Percentiles rank a stretch among this genome's conserved stretches.
Evolutionary conservation across 1,284 basidiomycete genomes (phyloP).

Genomic region (Cystobasidiaceae sp.): DNA sequence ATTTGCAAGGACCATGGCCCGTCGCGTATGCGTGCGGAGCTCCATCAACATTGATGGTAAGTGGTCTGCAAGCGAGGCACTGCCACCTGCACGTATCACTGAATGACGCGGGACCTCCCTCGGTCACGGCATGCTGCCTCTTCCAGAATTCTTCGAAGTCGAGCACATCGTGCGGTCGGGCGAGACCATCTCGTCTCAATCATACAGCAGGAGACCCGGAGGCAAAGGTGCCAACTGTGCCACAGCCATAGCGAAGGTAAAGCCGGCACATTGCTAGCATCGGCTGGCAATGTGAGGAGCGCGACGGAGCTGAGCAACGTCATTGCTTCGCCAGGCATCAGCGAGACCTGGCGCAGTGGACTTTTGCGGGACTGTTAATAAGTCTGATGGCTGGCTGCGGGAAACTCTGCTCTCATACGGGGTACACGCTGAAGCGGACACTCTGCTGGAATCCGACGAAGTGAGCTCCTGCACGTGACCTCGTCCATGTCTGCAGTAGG

Average conservation of each 20-base stretch:
- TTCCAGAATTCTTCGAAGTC: conserved; percentile 50
- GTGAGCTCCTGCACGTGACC: not conserved
- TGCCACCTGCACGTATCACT: not conserved
- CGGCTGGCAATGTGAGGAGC: not conserved
- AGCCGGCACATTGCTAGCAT: not conserved
- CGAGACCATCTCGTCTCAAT: conserved; percentile 51
- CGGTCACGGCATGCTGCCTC: not conserved
- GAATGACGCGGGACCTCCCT: not conserved
- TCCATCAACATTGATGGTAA: conserved; percentile 46
- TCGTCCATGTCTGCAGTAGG: not conserved
- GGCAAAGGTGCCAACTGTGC: conserved; percentile 54
- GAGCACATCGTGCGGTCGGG: conserved; percentile 49
- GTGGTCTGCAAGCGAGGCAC: not conserved
- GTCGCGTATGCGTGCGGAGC: conserved; percentile 43
- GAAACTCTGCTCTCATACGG: conserved; percentile 44
- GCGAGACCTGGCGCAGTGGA: not conserved
- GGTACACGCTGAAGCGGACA: conserved; percentile 45
- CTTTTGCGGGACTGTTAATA: conserved; percentile 27
- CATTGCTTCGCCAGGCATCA: not conserved
- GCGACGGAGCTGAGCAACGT: not conserved
- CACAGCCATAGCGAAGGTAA: conserved; percentile 46
- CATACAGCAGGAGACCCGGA: conserved; percentile 41
- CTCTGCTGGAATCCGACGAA: conserved; percentile 42
- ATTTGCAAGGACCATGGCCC: not conserved
- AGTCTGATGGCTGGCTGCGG: conserved; percentile 40